A percentile compares a stretch with the other conserved stretches of the same genome.
Evolutionary conservation across 1,139 yeast genomes (phyloP).

Genomic region (Arxiozyma slooffiae): DNA sequence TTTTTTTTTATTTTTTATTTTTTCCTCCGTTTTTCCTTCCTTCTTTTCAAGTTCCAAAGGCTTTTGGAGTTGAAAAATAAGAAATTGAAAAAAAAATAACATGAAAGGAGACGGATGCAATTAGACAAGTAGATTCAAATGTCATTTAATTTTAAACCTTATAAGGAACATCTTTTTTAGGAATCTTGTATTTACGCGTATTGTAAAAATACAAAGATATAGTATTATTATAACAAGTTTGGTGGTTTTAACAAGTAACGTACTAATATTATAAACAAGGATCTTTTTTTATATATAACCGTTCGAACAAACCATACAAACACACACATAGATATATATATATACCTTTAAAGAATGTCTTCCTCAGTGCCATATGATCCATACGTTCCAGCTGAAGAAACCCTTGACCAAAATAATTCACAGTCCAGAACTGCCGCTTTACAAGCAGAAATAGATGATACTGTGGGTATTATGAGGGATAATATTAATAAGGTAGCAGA

Average conservation of each 20-base stretch:
- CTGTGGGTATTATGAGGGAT: slow-evolving; percentile 97
- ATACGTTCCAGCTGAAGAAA: slow-evolving; percentile 53
- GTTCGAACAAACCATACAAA: background rate
- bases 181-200: background rate
- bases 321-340: background rate
- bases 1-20: too few species aligned
- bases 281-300: too few species aligned
- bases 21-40: too few species aligned
- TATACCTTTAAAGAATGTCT: slow-evolving; percentile 41
- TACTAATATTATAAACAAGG: too few species aligned
- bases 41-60: too few species aligned
- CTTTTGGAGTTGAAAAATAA: too few species aligned
- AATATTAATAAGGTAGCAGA: slow-evolving; percentile 94
- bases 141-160: too few species aligned
- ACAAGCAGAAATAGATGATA: slow-evolving; percentile 90
- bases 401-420: slow-evolving; percentile 27
- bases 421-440: slow-evolving; percentile 71
- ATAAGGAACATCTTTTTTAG: too few species aligned
- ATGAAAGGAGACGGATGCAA: too few species aligned
- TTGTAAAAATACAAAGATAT: too few species aligned
- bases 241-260: background rate
- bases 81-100: too few species aligned
- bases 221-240: background rate
- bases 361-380: slow-evolving; percentile 87
- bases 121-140: too few species aligned